Percentiles rank a stretch among this genome's conserved stretches.
These are phyloP conservation scores for Epichloe sibirici DNA, from an alignment of 2,329 filamentous ascomycete species.

Conservation along the genomic window DNA sequence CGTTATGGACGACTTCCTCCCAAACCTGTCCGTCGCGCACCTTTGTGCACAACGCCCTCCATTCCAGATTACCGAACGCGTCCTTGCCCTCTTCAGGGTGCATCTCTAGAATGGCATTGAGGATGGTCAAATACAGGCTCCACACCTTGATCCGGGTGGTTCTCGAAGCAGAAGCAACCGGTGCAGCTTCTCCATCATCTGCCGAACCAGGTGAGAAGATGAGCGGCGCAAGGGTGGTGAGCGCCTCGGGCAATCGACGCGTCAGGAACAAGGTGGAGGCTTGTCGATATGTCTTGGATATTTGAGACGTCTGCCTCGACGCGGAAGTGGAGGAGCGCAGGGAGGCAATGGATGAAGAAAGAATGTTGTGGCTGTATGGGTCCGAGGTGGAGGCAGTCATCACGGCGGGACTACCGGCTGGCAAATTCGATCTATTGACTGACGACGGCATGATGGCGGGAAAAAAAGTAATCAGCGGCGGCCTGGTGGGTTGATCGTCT, in stretches of 20 bases:
- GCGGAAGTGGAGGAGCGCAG: conserved; percentile 50
- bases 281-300: conserved; percentile 89
- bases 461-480: neutral
- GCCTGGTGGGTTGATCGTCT: neutral
- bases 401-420: conserved; percentile 31
- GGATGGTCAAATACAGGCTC: conserved; percentile 88
- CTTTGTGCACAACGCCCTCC: conserved; percentile 69
- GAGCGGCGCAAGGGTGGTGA: conserved; percentile 73
- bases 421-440: conserved; percentile 30
- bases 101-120: conserved; percentile 84
- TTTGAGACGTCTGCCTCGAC: conserved; percentile 53
- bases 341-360: conserved; percentile 58
- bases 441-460: conserved; percentile 29
- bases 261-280: conserved; percentile 91
- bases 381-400: conserved; percentile 19
- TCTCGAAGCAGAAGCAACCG: conserved; percentile 67
- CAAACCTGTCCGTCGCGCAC: conserved; percentile 86
- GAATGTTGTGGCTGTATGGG: conserved; percentile 37
- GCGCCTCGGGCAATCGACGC: conserved; percentile 78
- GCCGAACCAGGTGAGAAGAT: conserved; percentile 48
- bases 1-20: conserved; percentile 80
- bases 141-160: conserved; percentile 88
- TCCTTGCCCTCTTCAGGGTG: conserved; percentile 83
- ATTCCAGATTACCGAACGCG: conserved; percentile 74
- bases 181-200: conserved; percentile 47